Conservation (phyloP, 176 grass and related monocot genomes). For the Alopecurus myosuroides region DNA sequence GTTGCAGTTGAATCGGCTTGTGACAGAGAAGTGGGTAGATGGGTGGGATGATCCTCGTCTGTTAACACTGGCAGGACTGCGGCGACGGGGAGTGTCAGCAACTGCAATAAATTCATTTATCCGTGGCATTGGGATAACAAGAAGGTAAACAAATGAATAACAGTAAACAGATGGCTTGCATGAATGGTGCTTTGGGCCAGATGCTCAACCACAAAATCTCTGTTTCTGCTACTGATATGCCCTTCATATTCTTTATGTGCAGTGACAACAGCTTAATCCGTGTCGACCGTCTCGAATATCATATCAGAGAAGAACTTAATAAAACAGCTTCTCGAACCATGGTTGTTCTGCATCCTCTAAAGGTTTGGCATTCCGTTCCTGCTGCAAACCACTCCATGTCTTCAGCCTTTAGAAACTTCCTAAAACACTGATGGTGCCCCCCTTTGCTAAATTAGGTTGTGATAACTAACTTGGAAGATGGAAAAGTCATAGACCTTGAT, state of each 20-base stretch:
- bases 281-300: conserved; percentile 84
- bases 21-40: conserved; percentile 97
- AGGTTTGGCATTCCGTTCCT: conserved; percentile 48
- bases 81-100: conserved; percentile 80
- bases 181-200: not conserved
- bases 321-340: conserved; percentile 72
- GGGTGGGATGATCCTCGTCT: conserved; percentile 98
- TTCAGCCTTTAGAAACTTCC: not conserved
- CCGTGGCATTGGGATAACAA: conserved; percentile 95
- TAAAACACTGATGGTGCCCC: not conserved
- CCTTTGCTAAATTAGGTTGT: conserved; percentile 59
- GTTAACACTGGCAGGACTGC: conserved; percentile 84
- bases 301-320: conserved; percentile 96
- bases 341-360: conserved; percentile 89
- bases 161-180: not conserved
- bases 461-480: conserved; percentile 91
- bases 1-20: conserved; percentile 77
- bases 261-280: conserved; percentile 98
- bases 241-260: conserved; percentile 29
- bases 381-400: conserved; percentile 5
- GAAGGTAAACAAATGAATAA: conserved; percentile 53
- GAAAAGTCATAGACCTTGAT: conserved; percentile 73
- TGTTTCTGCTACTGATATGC: conserved; percentile 19
- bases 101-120: conserved; percentile 93
- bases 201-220: not conserved